A percentile compares a stretch with the other conserved stretches of the same genome.
Conservation (phyloP, 2,329 filamentous ascomycete genomes). For the Alternaria conjuncta region DNA sequence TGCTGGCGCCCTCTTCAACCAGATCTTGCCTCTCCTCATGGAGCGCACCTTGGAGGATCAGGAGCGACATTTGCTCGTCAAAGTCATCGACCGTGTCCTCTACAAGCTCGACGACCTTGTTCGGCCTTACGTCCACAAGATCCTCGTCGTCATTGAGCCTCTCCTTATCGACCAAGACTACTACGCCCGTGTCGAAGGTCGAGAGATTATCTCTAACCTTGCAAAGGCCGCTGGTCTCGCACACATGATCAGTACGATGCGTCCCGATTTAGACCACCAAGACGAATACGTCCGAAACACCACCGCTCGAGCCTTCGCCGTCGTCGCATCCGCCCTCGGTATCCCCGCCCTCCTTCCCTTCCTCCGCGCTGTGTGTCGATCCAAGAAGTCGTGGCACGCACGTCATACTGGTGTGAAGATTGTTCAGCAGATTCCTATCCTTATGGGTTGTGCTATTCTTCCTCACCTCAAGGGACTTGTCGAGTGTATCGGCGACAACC, state of each 20-base stretch:
- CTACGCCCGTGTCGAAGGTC: constrained; percentile 96
- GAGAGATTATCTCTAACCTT: constrained; percentile 98
- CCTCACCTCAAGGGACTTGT: constrained; percentile 95
- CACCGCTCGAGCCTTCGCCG: constrained; percentile 93
- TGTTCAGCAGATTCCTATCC: constrained; percentile 96
- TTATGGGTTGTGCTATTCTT: constrained; percentile 97
- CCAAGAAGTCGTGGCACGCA: constrained; percentile 99
- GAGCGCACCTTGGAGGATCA: constrained; percentile 98
- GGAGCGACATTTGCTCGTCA: constrained; percentile 96
- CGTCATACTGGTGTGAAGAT: constrained; percentile 99
- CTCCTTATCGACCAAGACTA: constrained; percentile 99
- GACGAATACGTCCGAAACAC: constrained; percentile 99
- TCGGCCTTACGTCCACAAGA: constrained; percentile 96
- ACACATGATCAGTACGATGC: constrained; percentile 99
- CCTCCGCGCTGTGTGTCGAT: constrained; percentile 91
- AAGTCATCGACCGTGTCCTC: constrained; percentile 97
- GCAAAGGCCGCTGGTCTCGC: constrained; percentile 95
- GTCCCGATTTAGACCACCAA: constrained; percentile 96
- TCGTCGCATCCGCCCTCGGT: constrained; percentile 93
- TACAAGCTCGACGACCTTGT: constrained; percentile 99
- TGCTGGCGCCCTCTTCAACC: constrained; percentile 91
- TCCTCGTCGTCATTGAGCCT: constrained; percentile 98
- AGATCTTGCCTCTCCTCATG: constrained; percentile 96
- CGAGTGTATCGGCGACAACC: constrained; percentile 92
- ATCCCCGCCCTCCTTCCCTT: constrained; percentile 96